phyloP scores from a whole-genome alignment of 129 eudicot genomes.

The Kitagawia praeruptora region DNA sequence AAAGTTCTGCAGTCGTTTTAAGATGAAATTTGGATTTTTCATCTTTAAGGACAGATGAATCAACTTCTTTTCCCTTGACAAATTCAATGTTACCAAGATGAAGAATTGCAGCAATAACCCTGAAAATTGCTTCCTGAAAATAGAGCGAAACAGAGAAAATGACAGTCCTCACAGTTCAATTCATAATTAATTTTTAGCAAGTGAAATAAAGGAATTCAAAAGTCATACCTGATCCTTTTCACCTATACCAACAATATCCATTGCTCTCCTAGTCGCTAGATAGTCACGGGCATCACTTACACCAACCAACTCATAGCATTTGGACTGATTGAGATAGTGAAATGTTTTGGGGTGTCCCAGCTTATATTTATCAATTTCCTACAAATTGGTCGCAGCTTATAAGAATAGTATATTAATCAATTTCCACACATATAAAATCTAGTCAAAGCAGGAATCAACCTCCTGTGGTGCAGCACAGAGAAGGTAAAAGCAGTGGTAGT shows the following conservation, averaged over 20 bases:
- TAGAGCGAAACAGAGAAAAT: conserved; percentile 8
- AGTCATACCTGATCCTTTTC: conserved; percentile 71
- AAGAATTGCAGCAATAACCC: conserved; percentile 94
- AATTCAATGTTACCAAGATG: conserved; percentile 95
- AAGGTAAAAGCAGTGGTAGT: conserved; percentile 97
- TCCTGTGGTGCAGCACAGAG: conserved; percentile 99
- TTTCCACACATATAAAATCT: not conserved
- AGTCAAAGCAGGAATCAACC: conserved; percentile 28
- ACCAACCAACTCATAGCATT: conserved; percentile 86
- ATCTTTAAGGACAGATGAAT: conserved; percentile 82
- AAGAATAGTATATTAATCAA: conserved; percentile 4
- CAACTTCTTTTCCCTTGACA: conserved; percentile 82
- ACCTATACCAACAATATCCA: conserved; percentile 97
- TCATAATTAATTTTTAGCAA: not conserved
- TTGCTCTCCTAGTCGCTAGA: conserved; percentile 95
- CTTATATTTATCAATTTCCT: conserved; percentile 91
- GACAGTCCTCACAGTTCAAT: not conserved
- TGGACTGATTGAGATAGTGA: conserved; percentile 97
- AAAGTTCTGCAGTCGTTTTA: conserved; percentile 79
- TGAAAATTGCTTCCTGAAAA: conserved; percentile 88
- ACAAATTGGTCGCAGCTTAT: conserved; percentile 16
- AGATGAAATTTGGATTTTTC: conserved; percentile 90
- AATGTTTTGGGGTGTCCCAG: conserved; percentile 75
- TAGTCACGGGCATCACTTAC: conserved; percentile 78
- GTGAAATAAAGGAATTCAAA: not conserved